Base-by-base conservation (phyloP, 129 eudicot species). In the Heracleum sosnowskyi region DNA sequence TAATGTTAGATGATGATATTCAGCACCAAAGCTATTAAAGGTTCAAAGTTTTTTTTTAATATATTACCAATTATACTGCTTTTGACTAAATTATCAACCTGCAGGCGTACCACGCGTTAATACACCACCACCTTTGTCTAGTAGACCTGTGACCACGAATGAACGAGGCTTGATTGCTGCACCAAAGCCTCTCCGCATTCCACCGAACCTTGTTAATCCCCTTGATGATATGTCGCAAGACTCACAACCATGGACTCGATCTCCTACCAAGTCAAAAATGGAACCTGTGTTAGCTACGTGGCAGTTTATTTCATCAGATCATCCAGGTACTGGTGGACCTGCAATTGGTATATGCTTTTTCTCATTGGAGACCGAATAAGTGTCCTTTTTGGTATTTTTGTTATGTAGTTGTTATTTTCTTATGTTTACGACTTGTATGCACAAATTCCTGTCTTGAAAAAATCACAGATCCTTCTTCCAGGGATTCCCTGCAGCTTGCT, bases 241-340 rank as follows among this genome's bases (percentile, higher is more conserved):
- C n/a, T n/a, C n/a, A n/a, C n/a, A 92, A 77, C 99, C 99, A 24
- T 96, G 99, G 99, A 96, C 99, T 36, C 89, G 99, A 31, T 96
- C 99, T 28, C 99, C 99, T 33, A 96, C 99, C 77, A 96, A 96
- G 85, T 90, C 99, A 41, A 87, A 90, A 87, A 81, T 90, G 91
- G 99, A 92, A 75, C 99, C 99, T 16, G 90, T 96, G 7, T 62
- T 89, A 74, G 95, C 97, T 44, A 87, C 97, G 76, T 96, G 99
- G 99, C 89, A 86, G 39, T 92, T 96, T 83, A 79, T 86, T 37
- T 80, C 96, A 41, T 79, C 85, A 26, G 96, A 89, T 85, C 91
- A 81, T 68, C 78, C 83, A 60, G 80, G 74, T 78, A 83, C 83
- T 28, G 90, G 84, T 78, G 87, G 84, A 79, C 85, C 88, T 77